A percentile compares a stretch with the other conserved stretches of the same genome.
Conservation (phyloP, 108 stramenopile species). For the Discostella pseudostelligera region DNA sequence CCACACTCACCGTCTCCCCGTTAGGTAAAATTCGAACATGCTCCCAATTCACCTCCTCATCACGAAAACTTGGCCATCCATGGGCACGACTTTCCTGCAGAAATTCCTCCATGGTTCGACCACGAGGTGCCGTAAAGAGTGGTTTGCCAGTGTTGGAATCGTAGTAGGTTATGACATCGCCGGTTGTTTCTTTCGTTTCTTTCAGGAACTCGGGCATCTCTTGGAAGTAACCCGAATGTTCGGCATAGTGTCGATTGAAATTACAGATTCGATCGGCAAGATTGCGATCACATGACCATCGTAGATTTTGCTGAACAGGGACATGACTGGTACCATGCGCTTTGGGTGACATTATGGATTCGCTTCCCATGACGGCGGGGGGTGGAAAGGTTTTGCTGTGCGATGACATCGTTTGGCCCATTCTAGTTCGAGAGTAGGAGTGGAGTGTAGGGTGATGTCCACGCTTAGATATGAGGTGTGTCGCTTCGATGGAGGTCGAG, state of each 20-base stretch:
- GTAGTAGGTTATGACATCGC: conserved; percentile 66
- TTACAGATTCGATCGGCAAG: conserved; percentile 83
- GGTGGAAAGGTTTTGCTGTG: conserved; percentile 10
- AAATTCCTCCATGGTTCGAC: conserved; percentile 74
- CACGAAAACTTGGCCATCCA: conserved; percentile 89
- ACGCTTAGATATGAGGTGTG: too few relatives aligned
- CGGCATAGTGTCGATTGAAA: conserved; percentile 87
- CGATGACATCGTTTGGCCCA: conserved; percentile 1
- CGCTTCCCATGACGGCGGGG: conserved; percentile 63
- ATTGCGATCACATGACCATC: conserved; percentile 71
- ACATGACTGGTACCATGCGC: conserved; percentile 45
- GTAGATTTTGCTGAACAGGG: conserved; percentile 67
- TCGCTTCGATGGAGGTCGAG: too few relatives aligned
- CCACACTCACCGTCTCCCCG: conserved; percentile 84
- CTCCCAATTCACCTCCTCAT: conserved; percentile 89
- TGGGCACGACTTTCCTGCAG: conserved; percentile 65
- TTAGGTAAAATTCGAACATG: conserved; percentile 76
- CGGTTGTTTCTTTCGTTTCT: conserved; percentile 38
- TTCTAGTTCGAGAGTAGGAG: background rate
- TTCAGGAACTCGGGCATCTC: conserved; percentile 64
- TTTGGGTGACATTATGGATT: conserved; percentile 52
- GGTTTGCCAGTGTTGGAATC: conserved; percentile 86
- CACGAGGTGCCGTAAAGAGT: conserved; percentile 77
- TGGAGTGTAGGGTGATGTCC: too few relatives aligned
- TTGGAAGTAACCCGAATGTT: conserved; percentile 83